Evolutionary conservation across 176 grass and related monocot genomes (phyloP).

Genomic region (Alloteropsis semialata): DNA sequence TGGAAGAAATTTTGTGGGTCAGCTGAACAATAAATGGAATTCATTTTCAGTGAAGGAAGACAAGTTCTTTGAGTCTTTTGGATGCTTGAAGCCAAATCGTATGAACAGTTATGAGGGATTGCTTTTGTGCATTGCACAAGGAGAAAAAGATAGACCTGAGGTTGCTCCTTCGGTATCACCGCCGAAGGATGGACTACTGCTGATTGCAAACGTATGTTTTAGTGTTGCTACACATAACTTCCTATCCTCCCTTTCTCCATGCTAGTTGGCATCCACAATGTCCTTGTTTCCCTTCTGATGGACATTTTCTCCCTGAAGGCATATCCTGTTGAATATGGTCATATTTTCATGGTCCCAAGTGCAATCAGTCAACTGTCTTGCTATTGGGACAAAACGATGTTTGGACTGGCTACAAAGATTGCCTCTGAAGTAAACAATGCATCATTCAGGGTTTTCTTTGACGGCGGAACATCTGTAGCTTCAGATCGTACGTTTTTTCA

Average conservation of each 20-base stretch:
- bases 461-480: constrained; percentile 27
- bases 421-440: constrained; percentile 58
- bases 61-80: constrained; percentile 13
- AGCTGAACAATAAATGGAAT: constrained; percentile 70
- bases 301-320: constrained; percentile 33
- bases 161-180: constrained; percentile 42
- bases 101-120: constrained; percentile 40
- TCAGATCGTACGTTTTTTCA: constrained; percentile 43
- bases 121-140: constrained; percentile 58
- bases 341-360: constrained; percentile 55
- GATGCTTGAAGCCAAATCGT: constrained; percentile 27
- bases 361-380: constrained; percentile 29
- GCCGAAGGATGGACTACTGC: constrained; percentile 48
- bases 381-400: constrained; percentile 45
- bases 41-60: constrained; percentile 35
- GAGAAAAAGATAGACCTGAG: constrained; percentile 56
- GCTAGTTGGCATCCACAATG: constrained; percentile 13
- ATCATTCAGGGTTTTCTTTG: constrained; percentile 52
- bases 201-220: constrained; percentile 64
- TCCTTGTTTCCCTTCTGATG: constrained; percentile 22
- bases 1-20: constrained; percentile 51
- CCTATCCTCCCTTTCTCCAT: not conserved
- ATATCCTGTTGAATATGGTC: constrained; percentile 76
- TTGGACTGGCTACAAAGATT: constrained; percentile 46
- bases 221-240: not conserved